These are phyloP conservation scores for Cyclotella baltica DNA, from an alignment of 108 stramenopile species.

Conservation along the genomic window DNA sequence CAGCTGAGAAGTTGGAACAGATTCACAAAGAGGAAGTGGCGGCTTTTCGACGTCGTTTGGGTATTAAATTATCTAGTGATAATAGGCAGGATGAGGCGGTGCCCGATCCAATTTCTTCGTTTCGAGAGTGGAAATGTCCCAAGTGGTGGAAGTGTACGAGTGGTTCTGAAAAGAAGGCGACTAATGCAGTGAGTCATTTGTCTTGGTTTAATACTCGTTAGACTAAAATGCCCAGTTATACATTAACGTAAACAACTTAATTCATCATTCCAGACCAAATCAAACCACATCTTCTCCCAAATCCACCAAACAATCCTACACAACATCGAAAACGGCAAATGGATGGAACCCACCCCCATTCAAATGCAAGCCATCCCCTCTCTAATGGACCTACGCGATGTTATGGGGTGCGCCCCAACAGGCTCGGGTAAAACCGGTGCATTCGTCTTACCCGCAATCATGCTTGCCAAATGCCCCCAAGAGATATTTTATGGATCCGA, in stretches of 20 bases:
- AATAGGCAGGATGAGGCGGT: constrained; percentile 66
- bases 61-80: constrained; percentile 70
- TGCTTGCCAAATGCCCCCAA: constrained; percentile 75
- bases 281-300: constrained; percentile 45
- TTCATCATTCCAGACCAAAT: constrained; percentile 15
- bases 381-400: constrained; percentile 78
- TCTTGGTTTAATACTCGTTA: background rate
- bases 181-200: background rate
- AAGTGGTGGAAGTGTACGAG: constrained; percentile 68
- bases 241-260: background rate
- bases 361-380: constrained; percentile 94
- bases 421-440: constrained; percentile 90
- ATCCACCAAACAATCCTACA: constrained; percentile 57
- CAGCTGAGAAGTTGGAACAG: constrained; percentile 63
- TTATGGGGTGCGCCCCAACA: constrained; percentile 90
- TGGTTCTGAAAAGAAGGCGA: background rate
- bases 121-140: constrained; percentile 67
- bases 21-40: constrained; percentile 80
- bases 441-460: constrained; percentile 91
- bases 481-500: constrained; percentile 60
- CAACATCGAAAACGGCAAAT: constrained; percentile 91
- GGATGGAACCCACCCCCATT: constrained; percentile 94
- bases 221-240: background rate
- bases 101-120: constrained; percentile 86
- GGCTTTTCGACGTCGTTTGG: constrained; percentile 89